Percentiles rank a stretch among this genome's conserved stretches.
These are phyloP conservation scores for Orbilia ellipsospora DNA, from an alignment of 2,329 filamentous ascomycete species.

Conservation along the genomic window DNA sequence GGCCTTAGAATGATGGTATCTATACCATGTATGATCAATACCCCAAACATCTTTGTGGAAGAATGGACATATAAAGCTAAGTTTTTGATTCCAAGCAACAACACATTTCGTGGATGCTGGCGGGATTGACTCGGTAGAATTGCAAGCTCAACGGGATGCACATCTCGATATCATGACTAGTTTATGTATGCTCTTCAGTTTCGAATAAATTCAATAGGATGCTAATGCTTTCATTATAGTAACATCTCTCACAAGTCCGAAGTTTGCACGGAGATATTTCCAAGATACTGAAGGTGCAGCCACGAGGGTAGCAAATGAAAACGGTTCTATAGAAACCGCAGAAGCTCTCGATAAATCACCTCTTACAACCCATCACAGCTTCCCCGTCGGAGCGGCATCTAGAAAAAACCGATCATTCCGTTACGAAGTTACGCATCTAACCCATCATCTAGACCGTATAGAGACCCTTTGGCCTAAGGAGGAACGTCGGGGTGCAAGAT, in stretches of 20 bases:
- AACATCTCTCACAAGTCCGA: background rate
- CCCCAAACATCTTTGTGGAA: background rate
- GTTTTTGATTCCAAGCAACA: background rate
- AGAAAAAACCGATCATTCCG: background rate
- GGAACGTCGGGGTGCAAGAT: slow-evolving; percentile 17
- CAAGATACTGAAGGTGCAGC: too few relatives aligned
- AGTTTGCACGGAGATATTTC: too few relatives aligned
- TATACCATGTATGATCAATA: background rate
- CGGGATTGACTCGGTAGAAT: background rate
- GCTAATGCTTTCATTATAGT: background rate
- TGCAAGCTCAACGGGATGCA: background rate
- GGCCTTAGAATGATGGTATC: background rate
- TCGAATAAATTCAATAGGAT: too few relatives aligned
- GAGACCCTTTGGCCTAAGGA: slow-evolving; percentile 13
- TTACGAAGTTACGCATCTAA: slow-evolving; percentile 2
- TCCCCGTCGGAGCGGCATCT: background rate
- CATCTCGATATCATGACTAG: slow-evolving; percentile 4
- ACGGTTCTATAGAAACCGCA: background rate
- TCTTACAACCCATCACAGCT: background rate
- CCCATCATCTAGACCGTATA: background rate
- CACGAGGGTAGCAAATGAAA: background rate
- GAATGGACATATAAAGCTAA: background rate
- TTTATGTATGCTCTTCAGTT: background rate
- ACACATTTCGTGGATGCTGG: background rate
- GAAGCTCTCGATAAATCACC: background rate